A percentile compares a stretch with the other conserved stretches of the same genome.
These are phyloP conservation scores for Nyctanthes arbortristis DNA, from an alignment of 257 asterid species.

Conservation along the genomic window DNA sequence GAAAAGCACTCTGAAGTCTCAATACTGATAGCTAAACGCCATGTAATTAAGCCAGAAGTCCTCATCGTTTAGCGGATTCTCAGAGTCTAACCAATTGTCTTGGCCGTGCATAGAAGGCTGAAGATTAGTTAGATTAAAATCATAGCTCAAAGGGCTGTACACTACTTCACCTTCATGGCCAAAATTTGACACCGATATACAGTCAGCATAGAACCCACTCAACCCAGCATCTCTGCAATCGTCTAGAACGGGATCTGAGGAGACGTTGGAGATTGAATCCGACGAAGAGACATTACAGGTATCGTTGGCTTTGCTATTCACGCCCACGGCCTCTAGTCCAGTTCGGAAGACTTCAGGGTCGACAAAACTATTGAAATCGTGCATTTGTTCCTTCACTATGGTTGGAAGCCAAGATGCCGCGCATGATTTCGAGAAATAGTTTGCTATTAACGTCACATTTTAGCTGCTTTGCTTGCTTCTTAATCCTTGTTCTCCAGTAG, in stretches of 20 bases:
- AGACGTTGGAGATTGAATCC: no score
- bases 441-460: constrained; percentile 26
- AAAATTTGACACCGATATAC: neutral
- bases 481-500: constrained; percentile 36
- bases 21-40: no score
- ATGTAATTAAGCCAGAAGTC: constrained; percentile 12
- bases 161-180: neutral
- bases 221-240: neutral
- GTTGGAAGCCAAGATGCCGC: constrained; percentile 22
- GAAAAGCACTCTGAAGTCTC: no score
- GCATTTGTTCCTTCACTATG: constrained; percentile 9
- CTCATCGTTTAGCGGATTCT: neutral
- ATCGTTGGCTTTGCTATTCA: neutral
- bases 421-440: constrained; percentile 25
- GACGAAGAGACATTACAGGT: no score
- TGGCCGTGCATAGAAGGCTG: neutral
- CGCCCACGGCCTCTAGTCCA: neutral
- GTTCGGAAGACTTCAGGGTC: neutral
- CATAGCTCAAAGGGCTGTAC: constrained; percentile 8
- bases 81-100: neutral
- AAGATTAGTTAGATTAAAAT: neutral
- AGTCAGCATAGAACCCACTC: neutral
- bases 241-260: neutral
- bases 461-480: constrained; percentile 32
- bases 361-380: no score